Conservation (phyloP, 768 basidiomycete species). For the Melanogaster broomeanus region DNA sequence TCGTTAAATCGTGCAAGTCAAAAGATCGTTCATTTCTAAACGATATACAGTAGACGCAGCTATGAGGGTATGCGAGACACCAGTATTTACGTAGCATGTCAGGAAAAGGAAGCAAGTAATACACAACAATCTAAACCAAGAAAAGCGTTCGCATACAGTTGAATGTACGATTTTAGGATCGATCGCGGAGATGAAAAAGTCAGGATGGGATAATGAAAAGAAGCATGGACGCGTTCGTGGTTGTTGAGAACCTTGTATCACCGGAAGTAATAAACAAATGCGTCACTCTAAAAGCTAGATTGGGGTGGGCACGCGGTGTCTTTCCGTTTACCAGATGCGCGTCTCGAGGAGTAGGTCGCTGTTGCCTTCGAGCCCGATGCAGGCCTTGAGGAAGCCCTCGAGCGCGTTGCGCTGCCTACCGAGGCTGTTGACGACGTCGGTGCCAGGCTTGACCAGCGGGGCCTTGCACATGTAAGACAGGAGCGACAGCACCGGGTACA, state of each 20-base stretch:
- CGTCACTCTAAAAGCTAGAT: too few relatives aligned
- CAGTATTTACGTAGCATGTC: background rate
- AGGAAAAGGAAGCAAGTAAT: background rate
- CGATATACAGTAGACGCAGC: background rate
- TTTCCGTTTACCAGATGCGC: constrained; percentile 73
- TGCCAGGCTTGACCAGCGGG: constrained; percentile 92
- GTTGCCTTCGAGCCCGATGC: constrained; percentile 81
- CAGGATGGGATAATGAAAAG: background rate
- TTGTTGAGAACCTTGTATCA: constrained; percentile 24
- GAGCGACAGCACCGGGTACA: constrained; percentile 91
- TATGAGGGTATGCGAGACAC: background rate
- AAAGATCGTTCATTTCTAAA: constrained; percentile 7
- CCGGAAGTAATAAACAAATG: background rate
- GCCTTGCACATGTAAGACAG: constrained; percentile 98
- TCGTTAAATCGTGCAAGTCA: too few relatives aligned
- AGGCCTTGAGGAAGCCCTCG: constrained; percentile 93
- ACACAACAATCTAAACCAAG: background rate
- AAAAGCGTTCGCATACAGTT: constrained; percentile 9
- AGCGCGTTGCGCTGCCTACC: constrained; percentile 94
- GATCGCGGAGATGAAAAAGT: background rate
- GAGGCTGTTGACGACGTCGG: constrained; percentile 93
- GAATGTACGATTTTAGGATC: constrained; percentile 11
- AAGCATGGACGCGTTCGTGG: background rate
- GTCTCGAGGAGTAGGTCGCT: constrained; percentile 86
- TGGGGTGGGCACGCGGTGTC: background rate